Evolutionary conservation across 768 basidiomycete species (phyloP).

Genomic region (Paxillus ammoniavirescens): DNA sequence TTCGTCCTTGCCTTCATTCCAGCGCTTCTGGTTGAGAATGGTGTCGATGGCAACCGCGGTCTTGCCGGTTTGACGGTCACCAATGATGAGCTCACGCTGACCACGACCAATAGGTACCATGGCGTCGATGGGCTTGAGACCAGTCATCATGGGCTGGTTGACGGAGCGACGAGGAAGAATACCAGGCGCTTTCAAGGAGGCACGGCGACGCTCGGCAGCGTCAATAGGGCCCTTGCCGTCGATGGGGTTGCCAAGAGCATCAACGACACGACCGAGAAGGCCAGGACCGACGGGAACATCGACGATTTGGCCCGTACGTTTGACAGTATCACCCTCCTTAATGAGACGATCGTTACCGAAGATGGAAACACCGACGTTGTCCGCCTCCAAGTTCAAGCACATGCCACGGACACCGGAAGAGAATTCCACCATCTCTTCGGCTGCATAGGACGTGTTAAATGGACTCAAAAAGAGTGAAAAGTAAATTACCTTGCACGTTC

Average conservation of each 20-base stretch:
- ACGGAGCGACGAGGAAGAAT: conserved; percentile 99
- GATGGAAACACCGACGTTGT: conserved; percentile 99
- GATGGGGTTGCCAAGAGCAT: conserved; percentile 99
- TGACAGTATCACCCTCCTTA: conserved; percentile 99
- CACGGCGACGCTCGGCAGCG: conserved; percentile 91
- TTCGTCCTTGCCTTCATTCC: conserved; percentile 98
- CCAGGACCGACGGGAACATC: conserved; percentile 98
- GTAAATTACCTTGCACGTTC: conserved; percentile 87
- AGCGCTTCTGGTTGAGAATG: conserved; percentile 99
- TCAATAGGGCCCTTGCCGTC: conserved; percentile 99
- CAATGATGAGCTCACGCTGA: conserved; percentile 99
- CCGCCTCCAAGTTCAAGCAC: conserved; percentile 99
- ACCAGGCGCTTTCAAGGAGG: conserved; percentile 98
- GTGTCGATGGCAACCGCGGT: conserved; percentile 99
- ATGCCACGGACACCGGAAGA: conserved; percentile 99
- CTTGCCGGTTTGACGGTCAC: conserved; percentile 99
- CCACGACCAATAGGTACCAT: conserved; percentile 99
- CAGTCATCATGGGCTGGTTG: conserved; percentile 99
- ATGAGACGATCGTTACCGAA: conserved; percentile 98
- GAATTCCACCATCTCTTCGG: conserved; percentile 99
- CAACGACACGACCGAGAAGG: conserved; percentile 98
- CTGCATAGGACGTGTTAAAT: conserved; percentile 38
- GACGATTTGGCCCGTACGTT: conserved; percentile 99
- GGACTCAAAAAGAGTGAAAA: background rate
- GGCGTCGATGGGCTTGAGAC: conserved; percentile 99